Evolutionary conservation across 305 asterid species (phyloP), one percentile per base, ranked within the genome.

Genomic region (Striga hermonthica): DNA sequence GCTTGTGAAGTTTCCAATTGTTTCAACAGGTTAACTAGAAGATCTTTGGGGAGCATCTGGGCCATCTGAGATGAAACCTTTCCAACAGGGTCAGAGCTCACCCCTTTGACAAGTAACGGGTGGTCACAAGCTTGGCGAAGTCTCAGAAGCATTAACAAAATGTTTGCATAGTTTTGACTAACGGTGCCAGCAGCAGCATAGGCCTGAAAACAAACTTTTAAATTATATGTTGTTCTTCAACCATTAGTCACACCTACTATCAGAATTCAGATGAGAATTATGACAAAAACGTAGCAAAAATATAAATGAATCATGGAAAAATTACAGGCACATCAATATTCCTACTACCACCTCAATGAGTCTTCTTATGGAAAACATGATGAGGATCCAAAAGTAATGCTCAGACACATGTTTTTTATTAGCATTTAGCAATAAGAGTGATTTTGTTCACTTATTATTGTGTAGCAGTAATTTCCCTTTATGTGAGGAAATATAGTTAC

Each of bases 121-220:
- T 93, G 99, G 81, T 88, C 99, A 80, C 99, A 93, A 66, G 97
- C 97, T 79, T 93, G 99, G 65, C 99, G 96, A 72, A 93, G 97
- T 40, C 97, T 94, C 67, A 93, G 83, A 75, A 93, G 97, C 95
- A 93, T 66, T 84, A 93, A 75, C 12, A 93, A 77, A 69, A 93
- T 90, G 74, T 88, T 93, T 60, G 97, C 99, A 81, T 93, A 93
- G 76, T 93, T 93, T 82, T 93, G 99, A 74, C 71, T 86, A 54
- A 93, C 82, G 52, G 97, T 93, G 73, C 99, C 98, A 70, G 98
- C 98, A 78, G 89, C 97, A 77, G 98, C 98, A 82, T 86, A 93
- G 69, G 89, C 96, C 98, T 93, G 87, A 72, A 75, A 78, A 62
- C 3, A 1, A 11, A 4, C 8, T 48, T 57, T 35, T 52, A 12